phyloP scores from a whole-genome alignment of 345 rosid species.

The Eucalyptus cloeziana region DNA sequence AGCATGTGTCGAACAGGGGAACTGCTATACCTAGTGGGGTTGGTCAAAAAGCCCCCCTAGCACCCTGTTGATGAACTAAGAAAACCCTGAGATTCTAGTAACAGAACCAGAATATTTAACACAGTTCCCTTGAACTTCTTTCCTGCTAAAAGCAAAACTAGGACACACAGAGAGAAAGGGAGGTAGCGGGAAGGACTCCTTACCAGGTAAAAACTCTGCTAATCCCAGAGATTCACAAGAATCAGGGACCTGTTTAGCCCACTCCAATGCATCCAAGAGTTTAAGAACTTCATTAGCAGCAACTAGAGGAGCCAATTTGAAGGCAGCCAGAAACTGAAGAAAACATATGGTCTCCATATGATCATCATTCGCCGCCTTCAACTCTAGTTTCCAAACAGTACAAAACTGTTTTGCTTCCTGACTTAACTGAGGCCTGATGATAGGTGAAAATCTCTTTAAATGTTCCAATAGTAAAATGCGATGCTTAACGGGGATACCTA shows the following conservation, averaged over 20 bases:
- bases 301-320: slow-evolving; percentile 11
- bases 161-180: background rate
- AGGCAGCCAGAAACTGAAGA: slow-evolving; percentile 27
- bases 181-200: background rate
- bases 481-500: background rate
- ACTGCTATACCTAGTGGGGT: background rate
- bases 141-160: background rate
- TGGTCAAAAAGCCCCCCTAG: background rate
- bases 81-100: background rate
- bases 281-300: slow-evolving; percentile 11
- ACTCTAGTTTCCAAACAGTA: slow-evolving; percentile 11
- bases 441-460: slow-evolving; percentile 5
- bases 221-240: slow-evolving; percentile 16
- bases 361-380: slow-evolving; percentile 4
- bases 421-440: slow-evolving; percentile 4
- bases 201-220: slow-evolving; percentile 13
- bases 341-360: slow-evolving; percentile 14
- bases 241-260: slow-evolving; percentile 8
- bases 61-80: background rate
- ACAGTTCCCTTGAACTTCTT: background rate
- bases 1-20: background rate
- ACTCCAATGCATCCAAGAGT: slow-evolving; percentile 6
- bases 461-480: slow-evolving; percentile 12
- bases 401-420: slow-evolving; percentile 12
- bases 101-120: background rate